Evolutionary conservation across 2,329 filamentous ascomycete genomes (phyloP).

Genomic region (Apiospora kogelbergensis): DNA sequence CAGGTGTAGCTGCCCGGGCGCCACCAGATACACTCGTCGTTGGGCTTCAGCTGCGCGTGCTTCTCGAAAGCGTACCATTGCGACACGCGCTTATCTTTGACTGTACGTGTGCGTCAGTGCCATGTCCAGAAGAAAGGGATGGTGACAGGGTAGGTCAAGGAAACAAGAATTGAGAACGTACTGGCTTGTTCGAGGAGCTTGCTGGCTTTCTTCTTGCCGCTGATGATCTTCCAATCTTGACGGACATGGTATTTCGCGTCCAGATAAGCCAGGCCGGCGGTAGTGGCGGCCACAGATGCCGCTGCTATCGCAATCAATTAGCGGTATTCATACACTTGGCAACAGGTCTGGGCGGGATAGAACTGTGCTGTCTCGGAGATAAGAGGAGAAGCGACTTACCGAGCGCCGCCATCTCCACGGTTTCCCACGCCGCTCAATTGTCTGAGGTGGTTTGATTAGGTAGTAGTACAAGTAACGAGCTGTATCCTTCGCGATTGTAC

Average conservation of each 20-base stretch:
- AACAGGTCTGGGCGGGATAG: not conserved
- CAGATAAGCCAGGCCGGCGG: constrained; percentile 53
- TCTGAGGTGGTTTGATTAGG: not conserved
- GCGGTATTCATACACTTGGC: not conserved
- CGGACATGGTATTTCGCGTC: constrained; percentile 68
- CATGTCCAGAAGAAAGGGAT: no score
- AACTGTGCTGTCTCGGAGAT: not conserved
- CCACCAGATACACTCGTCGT: constrained; percentile 66
- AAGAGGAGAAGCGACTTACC: not conserved
- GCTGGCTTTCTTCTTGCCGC: constrained; percentile 39
- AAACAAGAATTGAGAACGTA: constrained; percentile 28
- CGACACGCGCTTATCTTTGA: constrained; percentile 52
- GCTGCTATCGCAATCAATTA: constrained; percentile 19
- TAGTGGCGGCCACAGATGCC: constrained; percentile 32
- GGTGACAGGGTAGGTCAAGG: constrained; percentile 12
- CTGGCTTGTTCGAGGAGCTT: constrained; percentile 49
- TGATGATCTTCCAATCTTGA: constrained; percentile 58
- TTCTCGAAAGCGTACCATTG: constrained; percentile 67
- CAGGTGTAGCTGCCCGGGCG: constrained; percentile 61
- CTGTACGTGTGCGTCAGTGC: constrained; percentile 29
- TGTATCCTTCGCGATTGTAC: not conserved
- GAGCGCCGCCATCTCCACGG: constrained; percentile 2
- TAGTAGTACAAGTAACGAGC: not conserved
- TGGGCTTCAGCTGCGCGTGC: constrained; percentile 49
- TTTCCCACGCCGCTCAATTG: not conserved